A percentile compares a stretch with the other conserved stretches of the same genome.
Evolutionary conservation across 2,329 filamentous ascomycete species (phyloP).

Genomic region (Botrytis porri): DNA sequence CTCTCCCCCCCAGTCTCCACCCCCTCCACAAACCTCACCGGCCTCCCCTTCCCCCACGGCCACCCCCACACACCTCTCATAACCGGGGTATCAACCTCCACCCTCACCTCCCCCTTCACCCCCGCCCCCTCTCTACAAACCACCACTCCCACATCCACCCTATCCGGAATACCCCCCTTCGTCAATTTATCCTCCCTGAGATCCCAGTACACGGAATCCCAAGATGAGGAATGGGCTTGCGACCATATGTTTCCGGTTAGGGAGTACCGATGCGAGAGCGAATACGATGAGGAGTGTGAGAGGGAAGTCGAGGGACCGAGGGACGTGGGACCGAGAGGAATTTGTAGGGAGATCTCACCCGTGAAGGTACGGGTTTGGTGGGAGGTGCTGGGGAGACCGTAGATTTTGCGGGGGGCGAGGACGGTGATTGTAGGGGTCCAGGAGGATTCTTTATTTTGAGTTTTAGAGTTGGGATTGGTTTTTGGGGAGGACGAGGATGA

Average conservation of each 20-base stretch:
- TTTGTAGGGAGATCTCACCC: slow-evolving; percentile 22
- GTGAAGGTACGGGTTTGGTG: slow-evolving; percentile 16
- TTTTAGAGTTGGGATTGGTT: no score
- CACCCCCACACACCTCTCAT: slow-evolving; percentile 21
- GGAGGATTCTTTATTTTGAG: no score
- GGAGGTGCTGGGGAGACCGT: slow-evolving; percentile 21
- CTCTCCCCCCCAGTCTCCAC: slow-evolving; percentile 27
- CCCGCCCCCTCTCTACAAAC: slow-evolving; percentile 16
- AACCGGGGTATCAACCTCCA: slow-evolving; percentile 26
- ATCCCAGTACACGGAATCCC: slow-evolving; percentile 28
- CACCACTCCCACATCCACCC: slow-evolving; percentile 23
- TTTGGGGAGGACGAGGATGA: no score
- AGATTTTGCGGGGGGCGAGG: slow-evolving; percentile 27
- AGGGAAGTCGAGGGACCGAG: slow-evolving; percentile 19
- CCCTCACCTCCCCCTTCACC: slow-evolving; percentile 23
- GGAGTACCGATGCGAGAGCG: slow-evolving; percentile 21
- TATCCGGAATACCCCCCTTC: slow-evolving; percentile 26
- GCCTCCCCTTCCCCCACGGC: slow-evolving; percentile 25
- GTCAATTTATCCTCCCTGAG: slow-evolving; percentile 24
- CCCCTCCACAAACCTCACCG: slow-evolving; percentile 23
- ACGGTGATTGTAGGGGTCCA: slow-evolving; percentile 8
- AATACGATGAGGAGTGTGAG: slow-evolving; percentile 20
- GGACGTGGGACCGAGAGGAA: slow-evolving; percentile 21
- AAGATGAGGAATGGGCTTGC: not conserved
- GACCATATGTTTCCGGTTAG: slow-evolving; percentile 25